Percentiles rank a stretch among this genome's conserved stretches.
Evolutionary conservation across 192 early-diverging fungal species (phyloP).

Genomic region (Martensiomyces pterosporus): DNA sequence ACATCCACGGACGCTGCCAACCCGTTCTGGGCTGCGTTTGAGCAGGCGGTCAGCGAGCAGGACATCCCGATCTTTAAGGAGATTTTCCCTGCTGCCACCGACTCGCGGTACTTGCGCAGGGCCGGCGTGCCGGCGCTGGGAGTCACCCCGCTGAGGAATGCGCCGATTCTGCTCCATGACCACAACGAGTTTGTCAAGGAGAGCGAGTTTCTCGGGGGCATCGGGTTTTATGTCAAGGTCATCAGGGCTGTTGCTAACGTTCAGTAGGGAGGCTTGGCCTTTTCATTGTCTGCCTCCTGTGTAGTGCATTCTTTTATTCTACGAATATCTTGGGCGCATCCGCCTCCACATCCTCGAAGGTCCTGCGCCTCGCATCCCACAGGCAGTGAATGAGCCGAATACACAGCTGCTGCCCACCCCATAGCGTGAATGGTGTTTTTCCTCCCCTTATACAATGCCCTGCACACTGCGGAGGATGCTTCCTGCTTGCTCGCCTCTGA

Average conservation of each 20-base stretch:
- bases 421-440: too few species aligned
- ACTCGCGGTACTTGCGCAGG: constrained; percentile 72
- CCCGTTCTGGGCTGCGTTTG: constrained; percentile 65
- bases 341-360: too few species aligned
- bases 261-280: too few species aligned
- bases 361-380: too few species aligned
- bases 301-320: too few species aligned
- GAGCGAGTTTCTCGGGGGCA: constrained; percentile 65
- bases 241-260: constrained; percentile 55
- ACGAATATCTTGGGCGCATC: too few species aligned
- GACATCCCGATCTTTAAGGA: constrained; percentile 58
- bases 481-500: too few species aligned
- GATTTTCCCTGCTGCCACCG: constrained; percentile 84
- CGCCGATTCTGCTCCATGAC: constrained; percentile 77
- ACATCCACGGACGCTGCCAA: constrained; percentile 53
- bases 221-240: constrained; percentile 68
- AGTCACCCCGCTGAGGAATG: constrained; percentile 76
- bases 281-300: too few species aligned
- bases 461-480: too few species aligned
- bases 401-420: too few species aligned
- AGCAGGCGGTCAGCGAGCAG: constrained; percentile 51
- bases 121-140: constrained; percentile 77
- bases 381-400: too few species aligned
- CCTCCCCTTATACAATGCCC: too few species aligned
- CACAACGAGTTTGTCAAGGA: constrained; percentile 84